Evolutionary conservation across 2,329 filamentous ascomycete species (phyloP).

Genomic region (Fusarium begoniae): DNA sequence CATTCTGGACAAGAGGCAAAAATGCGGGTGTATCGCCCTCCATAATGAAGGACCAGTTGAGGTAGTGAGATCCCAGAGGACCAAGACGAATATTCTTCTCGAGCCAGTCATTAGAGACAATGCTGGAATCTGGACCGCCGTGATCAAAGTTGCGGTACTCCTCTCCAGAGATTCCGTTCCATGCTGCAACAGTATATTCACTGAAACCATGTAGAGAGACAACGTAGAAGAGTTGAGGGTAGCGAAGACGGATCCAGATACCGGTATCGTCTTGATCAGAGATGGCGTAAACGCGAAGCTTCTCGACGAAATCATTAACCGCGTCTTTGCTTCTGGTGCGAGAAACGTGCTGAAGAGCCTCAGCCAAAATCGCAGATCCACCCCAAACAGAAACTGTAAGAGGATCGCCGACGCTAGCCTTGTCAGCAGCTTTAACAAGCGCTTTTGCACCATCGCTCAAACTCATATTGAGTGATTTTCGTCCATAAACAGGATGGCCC

Average conservation of each 20-base stretch:
- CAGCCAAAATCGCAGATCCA: slow-evolving; percentile 61
- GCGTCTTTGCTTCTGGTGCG: slow-evolving; percentile 40
- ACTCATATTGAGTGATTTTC: slow-evolving; percentile 19
- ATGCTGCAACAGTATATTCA: slow-evolving; percentile 61
- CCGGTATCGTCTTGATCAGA: slow-evolving; percentile 68
- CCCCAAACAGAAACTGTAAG: slow-evolving; percentile 64
- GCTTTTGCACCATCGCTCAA: slow-evolving; percentile 51
- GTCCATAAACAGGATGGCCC: slow-evolving; percentile 35
- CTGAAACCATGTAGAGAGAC: slow-evolving; percentile 63
- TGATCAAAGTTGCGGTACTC: slow-evolving; percentile 17
- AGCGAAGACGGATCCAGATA: slow-evolving; percentile 62
- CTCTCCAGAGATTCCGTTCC: slow-evolving; percentile 58
- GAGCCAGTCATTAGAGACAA: slow-evolving; percentile 6
- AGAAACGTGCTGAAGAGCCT: slow-evolving; percentile 53
- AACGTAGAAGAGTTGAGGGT: slow-evolving; percentile 65
- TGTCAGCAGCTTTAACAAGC: slow-evolving; percentile 45
- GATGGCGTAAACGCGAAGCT: slow-evolving; percentile 62
- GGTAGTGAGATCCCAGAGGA: slow-evolving; percentile 8
- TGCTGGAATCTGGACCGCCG: not conserved
- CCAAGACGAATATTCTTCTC: not conserved
- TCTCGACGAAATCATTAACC: slow-evolving; percentile 47
- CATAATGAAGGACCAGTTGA: slow-evolving; percentile 7
- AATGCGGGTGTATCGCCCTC: slow-evolving; percentile 17
- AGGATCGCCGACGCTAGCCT: slow-evolving; percentile 42
- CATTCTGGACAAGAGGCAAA: not conserved